These are phyloP conservation scores for Lachnellula occidentalis DNA, from an alignment of 2,329 filamentous ascomycete species.

Conservation along the genomic window DNA sequence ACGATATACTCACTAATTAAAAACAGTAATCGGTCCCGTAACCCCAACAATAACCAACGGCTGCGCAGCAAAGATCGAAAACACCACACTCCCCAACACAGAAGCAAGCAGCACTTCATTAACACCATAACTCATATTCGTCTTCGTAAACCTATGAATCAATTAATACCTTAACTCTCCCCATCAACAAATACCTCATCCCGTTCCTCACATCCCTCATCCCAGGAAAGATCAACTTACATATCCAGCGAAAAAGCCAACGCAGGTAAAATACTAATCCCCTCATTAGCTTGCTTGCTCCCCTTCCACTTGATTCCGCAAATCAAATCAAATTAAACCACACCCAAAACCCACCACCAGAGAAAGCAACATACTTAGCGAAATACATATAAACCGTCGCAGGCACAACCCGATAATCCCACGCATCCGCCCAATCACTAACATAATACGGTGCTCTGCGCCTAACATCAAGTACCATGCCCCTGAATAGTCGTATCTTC, in stretches of 20 bases:
- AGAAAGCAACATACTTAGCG: constrained; percentile 61
- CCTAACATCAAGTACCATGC: constrained; percentile 74
- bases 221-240: constrained; percentile 34
- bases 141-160: constrained; percentile 62
- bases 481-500: constrained; percentile 68
- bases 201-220: no score
- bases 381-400: constrained; percentile 94
- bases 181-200: neutral
- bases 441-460: constrained; percentile 70
- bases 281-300: neutral
- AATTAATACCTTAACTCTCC: neutral
- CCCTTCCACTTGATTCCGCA: neutral
- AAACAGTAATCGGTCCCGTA: constrained; percentile 86
- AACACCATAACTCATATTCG: constrained; percentile 76
- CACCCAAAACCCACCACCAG: neutral
- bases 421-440: constrained; percentile 82
- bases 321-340: constrained; percentile 5
- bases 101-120: constrained; percentile 88
- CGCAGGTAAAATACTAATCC: constrained; percentile 70
- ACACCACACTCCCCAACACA: constrained; percentile 76
- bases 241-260: constrained; percentile 88
- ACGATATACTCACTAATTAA: constrained; percentile 64
- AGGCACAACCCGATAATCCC: constrained; percentile 84
- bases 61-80: constrained; percentile 73
- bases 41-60: constrained; percentile 88